These are phyloP conservation scores for Scalesia atractyloides DNA, from an alignment of 129 eudicot genomes.

Conservation along the genomic window DNA sequence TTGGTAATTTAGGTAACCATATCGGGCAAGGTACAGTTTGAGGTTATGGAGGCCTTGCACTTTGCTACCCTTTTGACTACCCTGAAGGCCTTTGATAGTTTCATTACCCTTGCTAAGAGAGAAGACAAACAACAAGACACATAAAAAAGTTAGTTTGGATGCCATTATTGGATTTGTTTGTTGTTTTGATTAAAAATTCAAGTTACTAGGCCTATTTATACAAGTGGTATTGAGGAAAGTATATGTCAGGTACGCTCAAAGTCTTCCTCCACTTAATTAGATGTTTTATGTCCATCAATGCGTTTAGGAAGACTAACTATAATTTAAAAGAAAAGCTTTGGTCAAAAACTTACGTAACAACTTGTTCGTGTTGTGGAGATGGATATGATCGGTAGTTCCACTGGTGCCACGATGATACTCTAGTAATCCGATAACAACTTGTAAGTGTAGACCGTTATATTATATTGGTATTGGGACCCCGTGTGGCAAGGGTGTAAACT, in stretches of 20 bases:
- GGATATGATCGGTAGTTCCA: too few relatives aligned
- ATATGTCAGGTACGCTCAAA: not conserved
- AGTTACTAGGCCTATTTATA: too few relatives aligned
- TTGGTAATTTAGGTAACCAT: slow-evolving; percentile 23
- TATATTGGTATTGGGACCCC: too few relatives aligned
- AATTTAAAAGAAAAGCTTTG: not conserved
- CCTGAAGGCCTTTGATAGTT: not conserved
- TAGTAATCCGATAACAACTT: too few relatives aligned
- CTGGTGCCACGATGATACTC: too few relatives aligned
- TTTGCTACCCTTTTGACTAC: slow-evolving; percentile 2
- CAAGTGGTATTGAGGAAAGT: too few relatives aligned
- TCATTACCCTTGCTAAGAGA: not conserved
- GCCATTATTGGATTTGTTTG: not conserved
- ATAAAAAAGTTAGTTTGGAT: not conserved
- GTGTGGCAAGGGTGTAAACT: too few relatives aligned
- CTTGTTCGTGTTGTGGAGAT: not conserved
- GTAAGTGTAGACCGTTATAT: too few relatives aligned
- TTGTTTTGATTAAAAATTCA: too few relatives aligned
- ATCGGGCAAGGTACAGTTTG: slow-evolving; percentile 28
- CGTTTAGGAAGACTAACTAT: not conserved
- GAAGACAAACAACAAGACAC: slow-evolving; percentile 12
- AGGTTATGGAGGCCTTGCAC: slow-evolving; percentile 24
- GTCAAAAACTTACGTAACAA: not conserved
- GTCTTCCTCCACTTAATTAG: not conserved
- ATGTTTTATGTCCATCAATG: not conserved